Evolutionary conservation across 441 rosid species (phyloP).

Genomic region (Croton laevigatus): DNA sequence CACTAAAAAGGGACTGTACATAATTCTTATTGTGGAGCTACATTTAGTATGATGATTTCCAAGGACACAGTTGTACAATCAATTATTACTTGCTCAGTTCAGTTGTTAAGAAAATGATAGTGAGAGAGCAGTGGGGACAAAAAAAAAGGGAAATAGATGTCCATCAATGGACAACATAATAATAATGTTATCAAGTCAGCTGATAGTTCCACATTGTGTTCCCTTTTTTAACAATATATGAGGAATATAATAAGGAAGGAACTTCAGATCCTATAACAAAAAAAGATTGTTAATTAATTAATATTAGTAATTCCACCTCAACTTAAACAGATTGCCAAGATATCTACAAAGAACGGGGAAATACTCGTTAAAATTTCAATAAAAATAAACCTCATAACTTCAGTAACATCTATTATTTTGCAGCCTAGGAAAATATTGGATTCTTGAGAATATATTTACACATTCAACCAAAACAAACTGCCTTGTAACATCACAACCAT

Average conservation of each 20-base stretch:
- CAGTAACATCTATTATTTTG: background rate
- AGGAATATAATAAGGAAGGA: background rate
- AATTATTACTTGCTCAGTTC: slow-evolving; percentile 2
- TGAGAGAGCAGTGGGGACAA: background rate
- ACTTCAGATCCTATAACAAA: background rate
- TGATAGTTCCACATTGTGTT: background rate
- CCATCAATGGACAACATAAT: background rate
- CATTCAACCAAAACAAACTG: too few relatives aligned
- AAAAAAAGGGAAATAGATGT: background rate
- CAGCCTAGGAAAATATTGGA: background rate
- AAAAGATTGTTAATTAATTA: background rate
- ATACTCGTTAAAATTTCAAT: background rate
- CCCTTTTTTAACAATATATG: background rate
- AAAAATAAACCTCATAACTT: background rate
- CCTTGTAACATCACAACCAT: background rate
- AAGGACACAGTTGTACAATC: background rate
- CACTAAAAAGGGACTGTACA: background rate
- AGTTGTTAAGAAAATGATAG: background rate
- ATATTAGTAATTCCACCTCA: background rate
- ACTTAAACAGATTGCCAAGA: background rate
- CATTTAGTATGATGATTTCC: background rate
- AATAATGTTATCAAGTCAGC: slow-evolving; percentile 1
- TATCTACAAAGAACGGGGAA: background rate
- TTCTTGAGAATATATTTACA: background rate
- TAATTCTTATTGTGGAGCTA: background rate